Conservation (phyloP, 768 basidiomycete species). For the Suillus variegatus region DNA sequence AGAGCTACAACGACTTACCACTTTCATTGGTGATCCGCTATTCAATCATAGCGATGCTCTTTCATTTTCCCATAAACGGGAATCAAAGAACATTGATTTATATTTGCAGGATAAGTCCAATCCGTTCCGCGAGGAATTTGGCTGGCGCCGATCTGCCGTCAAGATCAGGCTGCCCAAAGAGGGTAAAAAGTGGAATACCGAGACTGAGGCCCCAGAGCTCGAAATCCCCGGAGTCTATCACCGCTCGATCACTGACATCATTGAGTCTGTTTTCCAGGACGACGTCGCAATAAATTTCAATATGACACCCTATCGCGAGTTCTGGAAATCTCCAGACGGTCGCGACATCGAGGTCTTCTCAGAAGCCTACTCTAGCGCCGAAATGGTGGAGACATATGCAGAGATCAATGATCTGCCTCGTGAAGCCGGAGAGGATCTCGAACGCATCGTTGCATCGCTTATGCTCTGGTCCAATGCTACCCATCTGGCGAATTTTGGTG, state of each 20-base stretch:
- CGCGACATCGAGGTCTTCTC: not conserved
- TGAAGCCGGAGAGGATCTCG: too few relatives aligned
- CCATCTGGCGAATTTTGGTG: too few relatives aligned
- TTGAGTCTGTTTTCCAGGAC: slow-evolving; percentile 3
- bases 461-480: too few relatives aligned
- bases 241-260: slow-evolving; percentile 6
- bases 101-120: slow-evolving; percentile 16
- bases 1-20: slow-evolving; percentile 28
- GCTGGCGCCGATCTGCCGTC: slow-evolving; percentile 26
- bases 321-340: not conserved
- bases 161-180: slow-evolving; percentile 2
- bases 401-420: not conserved
- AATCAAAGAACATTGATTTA: not conserved
- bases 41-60: slow-evolving; percentile 25
- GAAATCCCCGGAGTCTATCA: not conserved
- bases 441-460: too few relatives aligned
- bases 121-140: slow-evolving; percentile 11
- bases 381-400: not conserved
- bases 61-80: slow-evolving; percentile 17
- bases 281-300: not conserved
- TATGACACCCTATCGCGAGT: slow-evolving; percentile 5
- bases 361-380: not conserved
- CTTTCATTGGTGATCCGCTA: slow-evolving; percentile 20
- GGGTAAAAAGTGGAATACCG: not conserved
- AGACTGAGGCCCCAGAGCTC: slow-evolving; percentile 5